phyloP scores from a whole-genome alignment of 306 rosid species.

The Pachyrhizus erosus region DNA sequence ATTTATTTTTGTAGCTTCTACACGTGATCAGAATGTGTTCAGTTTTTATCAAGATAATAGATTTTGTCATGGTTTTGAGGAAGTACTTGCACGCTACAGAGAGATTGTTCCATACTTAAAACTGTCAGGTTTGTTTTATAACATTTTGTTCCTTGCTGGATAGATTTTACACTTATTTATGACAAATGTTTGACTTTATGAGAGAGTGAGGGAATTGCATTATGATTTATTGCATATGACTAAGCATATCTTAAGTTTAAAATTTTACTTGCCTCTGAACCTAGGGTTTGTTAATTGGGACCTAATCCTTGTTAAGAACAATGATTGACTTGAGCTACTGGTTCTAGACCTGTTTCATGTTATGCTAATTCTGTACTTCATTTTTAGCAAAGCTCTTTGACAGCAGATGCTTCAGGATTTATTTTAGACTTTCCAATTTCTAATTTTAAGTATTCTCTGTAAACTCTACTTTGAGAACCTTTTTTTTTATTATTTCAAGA shows the following conservation, averaged over 20 bases:
- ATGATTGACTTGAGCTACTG: constrained; percentile 9
- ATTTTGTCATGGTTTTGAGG: constrained; percentile 84
- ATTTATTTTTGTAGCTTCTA: constrained; percentile 68
- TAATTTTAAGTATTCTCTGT: not conserved
- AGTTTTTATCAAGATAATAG: constrained; percentile 62
- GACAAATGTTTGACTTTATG: not conserved
- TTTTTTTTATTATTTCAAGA: not conserved
- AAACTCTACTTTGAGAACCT: not conserved
- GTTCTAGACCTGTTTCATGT: constrained; percentile 18
- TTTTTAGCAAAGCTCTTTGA: constrained; percentile 1
- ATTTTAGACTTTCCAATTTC: not conserved
- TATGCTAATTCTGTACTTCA: constrained; percentile 27
- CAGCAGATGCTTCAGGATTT: constrained; percentile 2
- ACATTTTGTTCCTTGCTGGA: constrained; percentile 31
- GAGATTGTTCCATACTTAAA: constrained; percentile 78
- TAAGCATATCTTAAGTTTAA: constrained; percentile 21
- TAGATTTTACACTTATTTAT: constrained; percentile 30
- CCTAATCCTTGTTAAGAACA: constrained; percentile 38
- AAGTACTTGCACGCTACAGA: constrained; percentile 79
- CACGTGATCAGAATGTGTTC: constrained; percentile 77
- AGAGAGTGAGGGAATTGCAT: not conserved
- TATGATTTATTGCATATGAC: constrained; percentile 13
- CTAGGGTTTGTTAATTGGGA: not conserved
- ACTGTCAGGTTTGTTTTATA: constrained; percentile 71
- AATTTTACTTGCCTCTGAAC: constrained; percentile 8